Evolutionary conservation across 2,329 filamentous ascomycete genomes (phyloP).

Genomic region (Mycosphaerelloides madeirae): DNA sequence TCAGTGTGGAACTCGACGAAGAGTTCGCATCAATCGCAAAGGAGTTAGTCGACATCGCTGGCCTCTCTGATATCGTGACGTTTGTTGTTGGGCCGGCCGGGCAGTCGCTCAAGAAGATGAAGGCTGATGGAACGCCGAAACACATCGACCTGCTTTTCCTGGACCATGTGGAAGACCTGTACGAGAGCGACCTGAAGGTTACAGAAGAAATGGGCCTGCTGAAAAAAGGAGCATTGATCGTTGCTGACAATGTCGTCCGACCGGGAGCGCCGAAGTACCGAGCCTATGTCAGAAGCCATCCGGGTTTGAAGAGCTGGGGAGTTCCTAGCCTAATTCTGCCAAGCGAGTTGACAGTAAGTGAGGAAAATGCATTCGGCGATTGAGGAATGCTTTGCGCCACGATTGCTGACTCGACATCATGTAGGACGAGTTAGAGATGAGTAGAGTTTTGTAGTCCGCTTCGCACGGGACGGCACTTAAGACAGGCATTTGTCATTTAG

Average conservation of each 20-base stretch:
- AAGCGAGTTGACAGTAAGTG: conserved; percentile 8
- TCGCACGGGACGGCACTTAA: no score
- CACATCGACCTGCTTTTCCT: conserved; percentile 36
- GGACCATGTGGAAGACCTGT: conserved; percentile 36
- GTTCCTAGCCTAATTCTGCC: conserved; percentile 10
- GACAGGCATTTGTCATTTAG: no score
- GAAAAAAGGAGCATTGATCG: conserved; percentile 32
- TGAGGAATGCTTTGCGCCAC: no score
- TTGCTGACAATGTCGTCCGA: conserved; percentile 43
- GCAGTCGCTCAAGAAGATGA: conserved; percentile 30
- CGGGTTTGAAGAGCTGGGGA: conserved; percentile 8
- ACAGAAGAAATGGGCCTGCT: conserved; percentile 34
- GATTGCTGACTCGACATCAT: not conserved
- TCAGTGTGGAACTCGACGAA: conserved; percentile 35
- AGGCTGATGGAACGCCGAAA: conserved; percentile 24
- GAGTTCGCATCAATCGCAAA: conserved; percentile 30
- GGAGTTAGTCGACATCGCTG: conserved; percentile 33
- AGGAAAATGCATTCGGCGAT: not conserved
- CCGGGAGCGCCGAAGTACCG: conserved; percentile 45
- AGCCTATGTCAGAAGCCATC: conserved; percentile 33
- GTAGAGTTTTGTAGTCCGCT: not conserved
- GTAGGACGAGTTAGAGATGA: conserved; percentile 15
- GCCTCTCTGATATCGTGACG: conserved; percentile 31
- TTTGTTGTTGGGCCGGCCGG: conserved; percentile 33
- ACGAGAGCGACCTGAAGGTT: conserved; percentile 34